Base-by-base conservation (phyloP, 139 green algal species). In the Tetradesmus lagerheimii region DNA sequence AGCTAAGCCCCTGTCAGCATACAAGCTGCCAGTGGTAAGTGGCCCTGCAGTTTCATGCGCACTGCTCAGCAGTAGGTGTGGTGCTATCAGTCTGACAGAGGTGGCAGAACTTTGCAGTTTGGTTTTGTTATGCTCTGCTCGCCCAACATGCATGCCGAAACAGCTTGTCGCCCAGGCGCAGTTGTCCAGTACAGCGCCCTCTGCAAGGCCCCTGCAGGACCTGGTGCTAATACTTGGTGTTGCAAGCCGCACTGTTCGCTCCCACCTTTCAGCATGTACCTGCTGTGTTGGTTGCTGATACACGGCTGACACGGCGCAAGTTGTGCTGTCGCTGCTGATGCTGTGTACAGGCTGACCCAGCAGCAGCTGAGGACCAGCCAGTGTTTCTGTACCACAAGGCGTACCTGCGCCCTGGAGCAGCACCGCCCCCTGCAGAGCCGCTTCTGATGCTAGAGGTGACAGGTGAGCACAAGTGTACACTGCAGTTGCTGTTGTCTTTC, bases 301-400 rank as follows among this genome's bases (percentile, higher is more conserved):
- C 80, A 2, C n/a, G 9, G 18, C 34, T 27, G 11, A 2, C 29
- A 20, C 31, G 27, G 18, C 43, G 9, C 18, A 2, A 15, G 34
- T 27, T 39, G 25, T 38, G 9, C 20, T 37, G 43, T 0, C 50
- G 39, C 47, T 43, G 66, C 18, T 81, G 31, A 86, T 91, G 77
- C 80, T 84, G n/a, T 77, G 6, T 76, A 12, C 77, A 94, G 89
- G 39, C 83, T 92, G 93, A 93, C 35, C 29, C 31, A 16, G 29
- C 64, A 37, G 84, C 88, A 66, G 90, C 90, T 11, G 91, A 93
- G 66, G 96, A 97, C 80, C 79, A 82, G 39, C 94, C 94, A n/a
- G 93, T 98, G 15, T 97, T 97, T 84, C 85, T 98, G 50, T 98
- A 98, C 92, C 94, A 92, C 91, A 95, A 94, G 27, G 91, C 89